A percentile compares a stretch with the other conserved stretches of the same genome.
Conservation (phyloP, 208 protist species). For the Leishmania turanica region DNA sequence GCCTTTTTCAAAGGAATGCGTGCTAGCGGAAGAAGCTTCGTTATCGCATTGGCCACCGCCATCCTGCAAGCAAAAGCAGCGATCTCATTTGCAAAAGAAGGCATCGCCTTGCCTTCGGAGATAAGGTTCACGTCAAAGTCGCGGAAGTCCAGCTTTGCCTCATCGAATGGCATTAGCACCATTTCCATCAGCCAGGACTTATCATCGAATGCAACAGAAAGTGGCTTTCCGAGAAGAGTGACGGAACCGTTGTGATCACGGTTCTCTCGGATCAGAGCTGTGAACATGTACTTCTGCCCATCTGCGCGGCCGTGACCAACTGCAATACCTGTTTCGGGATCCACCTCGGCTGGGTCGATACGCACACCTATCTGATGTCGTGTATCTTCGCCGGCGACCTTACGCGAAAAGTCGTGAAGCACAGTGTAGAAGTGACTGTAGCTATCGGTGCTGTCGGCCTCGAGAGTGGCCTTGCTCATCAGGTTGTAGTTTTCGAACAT, state of each 20-base stretch:
- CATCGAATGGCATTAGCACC: slow-evolving; percentile 90
- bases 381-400: slow-evolving; percentile 87
- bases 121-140: slow-evolving; percentile 90
- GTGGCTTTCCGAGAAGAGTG: slow-evolving; percentile 80
- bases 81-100: slow-evolving; percentile 86
- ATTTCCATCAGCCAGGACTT: slow-evolving; percentile 93
- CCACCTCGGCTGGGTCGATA: slow-evolving; percentile 84
- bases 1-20: slow-evolving; percentile 91
- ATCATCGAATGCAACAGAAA: slow-evolving; percentile 72
- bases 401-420: slow-evolving; percentile 85
- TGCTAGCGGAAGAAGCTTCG: slow-evolving; percentile 80
- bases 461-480: slow-evolving; percentile 81
- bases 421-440: slow-evolving; percentile 92
- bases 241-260: slow-evolving; percentile 68
- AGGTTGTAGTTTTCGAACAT: slow-evolving; percentile 94
- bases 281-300: slow-evolving; percentile 87
- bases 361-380: slow-evolving; percentile 92
- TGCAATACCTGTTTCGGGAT: slow-evolving; percentile 76
- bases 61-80: slow-evolving; percentile 83
- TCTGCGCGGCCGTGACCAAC: slow-evolving; percentile 84
- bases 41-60: slow-evolving; percentile 84
- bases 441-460: slow-evolving; percentile 78
- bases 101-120: slow-evolving; percentile 83
- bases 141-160: slow-evolving; percentile 79
- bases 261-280: slow-evolving; percentile 83